Base-by-base conservation (phyloP, 305 asterid species). In the Rubia tinctorum region DNA sequence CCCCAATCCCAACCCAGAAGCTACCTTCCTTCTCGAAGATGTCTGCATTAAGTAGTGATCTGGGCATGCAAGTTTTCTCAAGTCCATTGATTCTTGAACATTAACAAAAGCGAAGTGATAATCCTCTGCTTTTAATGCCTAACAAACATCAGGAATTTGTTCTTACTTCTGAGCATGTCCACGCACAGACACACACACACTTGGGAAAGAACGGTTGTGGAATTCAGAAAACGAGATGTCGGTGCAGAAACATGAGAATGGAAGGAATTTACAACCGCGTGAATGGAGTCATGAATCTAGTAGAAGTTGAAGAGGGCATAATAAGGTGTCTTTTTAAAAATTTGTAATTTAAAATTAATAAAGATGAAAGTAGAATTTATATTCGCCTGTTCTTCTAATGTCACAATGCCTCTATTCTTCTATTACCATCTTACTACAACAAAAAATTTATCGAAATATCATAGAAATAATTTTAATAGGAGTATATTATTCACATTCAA, bases 1-100 rank as follows among this genome's bases (percentile, higher is more conserved):
- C 56, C 91, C 89, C 14, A 90, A 78, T 44, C 91, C 84, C 78
- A 86, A 84, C 4, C 91, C 86, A 37, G 96, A 87, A 82, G 83
- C 84, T 53, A 82, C 82, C 84, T 87, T 89, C 69, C 83, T 84
- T 68, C 85, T 80, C 12, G 85, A 71, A 75, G 90, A 86, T 45
- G 90, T 82, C 22, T 90, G 77, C 69, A 68, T 39, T 40, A 42
- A 66, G 4, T 84, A 78, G 73, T 88, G 93, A 81, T 88, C 93
- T 56, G 89, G 59, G 66, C 87, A 84, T 37, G 89, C 55, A 10
- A 84, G 71, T 49, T 73, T 91, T 77, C 78, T 93, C 80, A 82
- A 76, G 82, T 88, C 90, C 94, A 86, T 86, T 37, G 59, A 53
- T 53, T 53, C 59, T 17, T 49, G n/a, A 17, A 49, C 55, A 49